Base-by-base conservation (phyloP, 2,329 filamentous ascomycete genomes). In the Claviceps sp. region DNA sequence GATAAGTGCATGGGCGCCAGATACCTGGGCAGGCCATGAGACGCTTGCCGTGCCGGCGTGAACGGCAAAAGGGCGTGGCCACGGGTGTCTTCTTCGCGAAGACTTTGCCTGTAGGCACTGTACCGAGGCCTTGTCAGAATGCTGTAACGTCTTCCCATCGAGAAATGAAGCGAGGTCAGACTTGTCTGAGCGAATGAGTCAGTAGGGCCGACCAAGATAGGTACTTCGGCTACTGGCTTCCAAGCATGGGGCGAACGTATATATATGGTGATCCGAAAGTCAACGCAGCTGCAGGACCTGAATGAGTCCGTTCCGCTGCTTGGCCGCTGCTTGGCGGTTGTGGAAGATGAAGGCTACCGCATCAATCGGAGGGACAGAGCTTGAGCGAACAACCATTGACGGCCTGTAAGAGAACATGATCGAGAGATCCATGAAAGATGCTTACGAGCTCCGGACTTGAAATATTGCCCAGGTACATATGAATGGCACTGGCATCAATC, bases 391-490 rank as follows among this genome's bases (percentile, higher is more conserved):
- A 61, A 0, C 80, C 83, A 3, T 66, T 52, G 1, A 89, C 69
- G 0, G 78, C 80, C 17, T 71, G 64, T 1, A 64, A 62, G 0
- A 90, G 71, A 14, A 85, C 72, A 52, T 85, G 80, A 57, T 91
- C 84, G 1, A 90, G 81, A 0, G 85, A 90, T 0, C 86, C 87
- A 0, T 80, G 73, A 57, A 80, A 90, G 0, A 85, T 74, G 10
- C 75, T 65, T 0, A 79, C 66, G 0, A 62, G 57, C 0, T 69
- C 62, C 50, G 50, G 61, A 2, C 70, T 52, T 1, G 68, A 60
- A 0, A 71, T 62, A 52, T 93, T 93, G 0, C 85, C 86, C 65
- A 81, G 78, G 56, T 89, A 87, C 0, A 84, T 87, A 50, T 88
- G 82, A 0, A 90, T 75, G 0, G 87, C 85, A 5, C 71, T 67